Conservation (phyloP, 441 rosid genomes). For the Jatropha podagrica region DNA sequence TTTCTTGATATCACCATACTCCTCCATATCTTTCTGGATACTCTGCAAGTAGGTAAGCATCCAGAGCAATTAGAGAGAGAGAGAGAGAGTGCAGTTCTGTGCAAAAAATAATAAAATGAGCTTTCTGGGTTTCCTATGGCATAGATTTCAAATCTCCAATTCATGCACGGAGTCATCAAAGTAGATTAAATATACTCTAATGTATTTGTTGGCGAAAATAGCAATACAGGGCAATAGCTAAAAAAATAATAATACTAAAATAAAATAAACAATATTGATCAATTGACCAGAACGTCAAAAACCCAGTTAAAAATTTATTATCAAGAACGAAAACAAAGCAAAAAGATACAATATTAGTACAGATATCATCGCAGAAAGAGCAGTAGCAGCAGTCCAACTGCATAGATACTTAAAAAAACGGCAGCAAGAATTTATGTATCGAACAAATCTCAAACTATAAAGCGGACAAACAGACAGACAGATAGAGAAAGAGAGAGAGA, state of each 20-base stretch:
- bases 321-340: background rate
- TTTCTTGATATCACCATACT: constrained; percentile 49
- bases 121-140: background rate
- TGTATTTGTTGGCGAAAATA: too few species aligned
- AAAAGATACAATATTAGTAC: background rate
- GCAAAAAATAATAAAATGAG: background rate
- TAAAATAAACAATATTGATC: background rate
- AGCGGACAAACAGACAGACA: background rate
- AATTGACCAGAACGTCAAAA: background rate
- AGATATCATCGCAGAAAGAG: background rate
- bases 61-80: constrained; percentile 1
- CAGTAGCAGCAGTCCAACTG: background rate
- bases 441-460: background rate
- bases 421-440: background rate
- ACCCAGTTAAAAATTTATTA: background rate
- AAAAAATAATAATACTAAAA: too few species aligned
- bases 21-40: constrained; percentile 43
- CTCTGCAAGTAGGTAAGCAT: constrained; percentile 17
- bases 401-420: too few species aligned
- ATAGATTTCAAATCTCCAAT: background rate
- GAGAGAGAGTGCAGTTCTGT: background rate
- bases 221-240: background rate
- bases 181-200: too few species aligned
- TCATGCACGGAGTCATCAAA: too few species aligned
- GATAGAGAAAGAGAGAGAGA: background rate